A percentile compares a stretch with the other conserved stretches of the same genome.
These are phyloP conservation scores for Sclerotinia minor DNA, from an alignment of 2,329 filamentous ascomycete genomes.

Conservation along the genomic window DNA sequence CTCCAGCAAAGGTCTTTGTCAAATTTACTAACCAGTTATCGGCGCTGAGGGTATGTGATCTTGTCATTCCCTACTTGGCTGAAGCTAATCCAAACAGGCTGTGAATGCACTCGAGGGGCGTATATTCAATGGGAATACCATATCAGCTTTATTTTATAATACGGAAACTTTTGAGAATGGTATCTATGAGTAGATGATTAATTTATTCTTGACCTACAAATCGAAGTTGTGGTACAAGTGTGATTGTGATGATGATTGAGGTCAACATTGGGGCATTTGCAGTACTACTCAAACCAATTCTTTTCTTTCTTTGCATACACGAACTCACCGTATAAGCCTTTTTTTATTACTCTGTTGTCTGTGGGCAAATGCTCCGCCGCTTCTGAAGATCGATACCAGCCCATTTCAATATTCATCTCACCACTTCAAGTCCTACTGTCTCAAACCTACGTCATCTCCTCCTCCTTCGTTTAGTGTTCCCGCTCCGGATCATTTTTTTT, in stretches of 20 bases:
- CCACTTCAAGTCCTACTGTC: neutral
- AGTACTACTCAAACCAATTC: neutral
- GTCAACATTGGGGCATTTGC: neutral
- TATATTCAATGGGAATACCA: conserved; percentile 83
- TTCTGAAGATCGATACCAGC: neutral
- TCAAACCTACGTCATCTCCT: neutral
- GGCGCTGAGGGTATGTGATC: conserved; percentile 70
- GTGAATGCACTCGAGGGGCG: conserved; percentile 87
- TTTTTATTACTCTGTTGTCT: neutral
- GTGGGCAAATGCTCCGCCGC: neutral
- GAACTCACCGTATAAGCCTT: neutral
- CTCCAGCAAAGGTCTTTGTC: conserved; percentile 74
- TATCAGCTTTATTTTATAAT: conserved; percentile 81
- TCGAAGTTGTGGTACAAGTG: neutral
- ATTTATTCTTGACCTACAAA: neutral
- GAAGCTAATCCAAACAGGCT: conserved; percentile 55
- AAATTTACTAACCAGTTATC: conserved; percentile 86
- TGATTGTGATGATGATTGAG: neutral
- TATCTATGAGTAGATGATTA: conserved; percentile 46
- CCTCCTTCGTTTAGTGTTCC: neutral
- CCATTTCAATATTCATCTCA: neutral
- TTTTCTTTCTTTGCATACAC: neutral
- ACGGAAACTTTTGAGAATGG: conserved; percentile 77
- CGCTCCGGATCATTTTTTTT: neutral
- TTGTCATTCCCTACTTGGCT: conserved; percentile 11